A percentile compares a stretch with the other conserved stretches of the same genome.
phyloP scores from a whole-genome alignment of 1,284 basidiomycete species.

The Ustilago tritici region DNA sequence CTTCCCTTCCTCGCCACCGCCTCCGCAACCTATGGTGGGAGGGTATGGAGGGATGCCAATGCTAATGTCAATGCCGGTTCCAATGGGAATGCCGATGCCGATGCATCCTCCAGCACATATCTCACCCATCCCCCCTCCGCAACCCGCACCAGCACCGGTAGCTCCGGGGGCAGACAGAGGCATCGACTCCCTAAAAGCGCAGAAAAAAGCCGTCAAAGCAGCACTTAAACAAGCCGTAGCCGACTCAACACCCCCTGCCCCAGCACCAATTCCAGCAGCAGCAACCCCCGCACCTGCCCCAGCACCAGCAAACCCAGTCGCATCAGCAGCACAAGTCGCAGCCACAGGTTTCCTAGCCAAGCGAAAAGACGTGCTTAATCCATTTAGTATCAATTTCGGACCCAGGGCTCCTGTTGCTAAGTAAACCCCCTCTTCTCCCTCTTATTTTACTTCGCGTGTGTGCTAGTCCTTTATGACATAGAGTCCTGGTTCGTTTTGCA shows the following conservation, averaged over 20 bases:
- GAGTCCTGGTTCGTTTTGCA: too few relatives aligned
- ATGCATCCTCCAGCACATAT: constrained; percentile 24
- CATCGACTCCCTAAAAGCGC: constrained; percentile 19
- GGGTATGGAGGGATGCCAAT: constrained; percentile 20
- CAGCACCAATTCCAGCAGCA: constrained; percentile 10
- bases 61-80: constrained; percentile 24
- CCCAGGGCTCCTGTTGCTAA: constrained; percentile 29
- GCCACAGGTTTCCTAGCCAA: constrained; percentile 23
- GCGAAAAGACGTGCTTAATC: constrained; percentile 44
- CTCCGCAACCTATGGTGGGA: neutral
- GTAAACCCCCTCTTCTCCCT: neutral
- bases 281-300: constrained; percentile 16
- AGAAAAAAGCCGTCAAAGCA: constrained; percentile 41
- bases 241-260: constrained; percentile 4
- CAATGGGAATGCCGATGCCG: constrained; percentile 6
- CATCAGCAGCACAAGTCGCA: constrained; percentile 10
- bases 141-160: constrained; percentile 8
- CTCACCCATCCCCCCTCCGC: constrained; percentile 24
- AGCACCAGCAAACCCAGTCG: constrained; percentile 11
- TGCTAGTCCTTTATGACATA: too few relatives aligned
- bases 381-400: constrained; percentile 47
- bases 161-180: neutral
- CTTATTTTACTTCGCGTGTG: too few relatives aligned
- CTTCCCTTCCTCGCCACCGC: constrained; percentile 13
- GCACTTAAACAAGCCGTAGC: constrained; percentile 41